Evolutionary conservation across 805 yeast species (phyloP).

Genomic region (Tanozyma kutaoensis): DNA sequence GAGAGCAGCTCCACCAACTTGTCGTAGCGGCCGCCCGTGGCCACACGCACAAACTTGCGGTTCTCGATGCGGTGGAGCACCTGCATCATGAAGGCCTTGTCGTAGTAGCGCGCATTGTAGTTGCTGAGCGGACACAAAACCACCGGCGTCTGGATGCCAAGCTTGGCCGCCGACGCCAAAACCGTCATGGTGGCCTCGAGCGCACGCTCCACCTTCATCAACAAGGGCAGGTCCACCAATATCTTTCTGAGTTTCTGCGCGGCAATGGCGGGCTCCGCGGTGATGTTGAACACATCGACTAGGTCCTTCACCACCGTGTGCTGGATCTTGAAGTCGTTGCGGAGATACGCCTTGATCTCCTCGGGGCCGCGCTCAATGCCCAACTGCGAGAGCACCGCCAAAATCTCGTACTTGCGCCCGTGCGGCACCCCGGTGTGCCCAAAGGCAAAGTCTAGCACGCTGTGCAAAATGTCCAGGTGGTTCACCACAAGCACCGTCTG

Average conservation of each 20-base stretch:
- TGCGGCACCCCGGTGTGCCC: constrained; percentile 60
- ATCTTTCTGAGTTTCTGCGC: constrained; percentile 48
- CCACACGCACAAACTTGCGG: constrained; percentile 36
- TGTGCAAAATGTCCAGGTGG: constrained; percentile 69
- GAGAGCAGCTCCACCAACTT: constrained; percentile 53
- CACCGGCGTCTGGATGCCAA: constrained; percentile 48
- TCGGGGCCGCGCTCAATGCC: constrained; percentile 56
- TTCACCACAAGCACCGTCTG: constrained; percentile 53
- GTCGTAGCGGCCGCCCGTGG: constrained; percentile 94
- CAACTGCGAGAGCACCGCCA: constrained; percentile 60
- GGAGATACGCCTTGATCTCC: constrained; percentile 31
- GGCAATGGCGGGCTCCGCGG: constrained; percentile 54
- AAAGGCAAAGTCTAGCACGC: constrained; percentile 52
- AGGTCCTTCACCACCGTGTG: constrained; percentile 75
- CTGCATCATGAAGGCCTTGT: constrained; percentile 80
- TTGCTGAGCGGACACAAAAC: constrained; percentile 73
- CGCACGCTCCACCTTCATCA: constrained; percentile 48
- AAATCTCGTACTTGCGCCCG: constrained; percentile 48
- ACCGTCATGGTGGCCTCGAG: constrained; percentile 51
- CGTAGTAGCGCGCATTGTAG: constrained; percentile 68
- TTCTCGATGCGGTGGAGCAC: constrained; percentile 55
- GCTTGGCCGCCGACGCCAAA: constrained; percentile 33
- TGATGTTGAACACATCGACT: constrained; percentile 61
- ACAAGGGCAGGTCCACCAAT: constrained; percentile 61
- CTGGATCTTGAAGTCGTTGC: constrained; percentile 56